Evolutionary conservation across 371 early-diverging fungal species (phyloP), one percentile per base, ranked within the genome.

Genomic region (Mucor saturninus): DNA sequence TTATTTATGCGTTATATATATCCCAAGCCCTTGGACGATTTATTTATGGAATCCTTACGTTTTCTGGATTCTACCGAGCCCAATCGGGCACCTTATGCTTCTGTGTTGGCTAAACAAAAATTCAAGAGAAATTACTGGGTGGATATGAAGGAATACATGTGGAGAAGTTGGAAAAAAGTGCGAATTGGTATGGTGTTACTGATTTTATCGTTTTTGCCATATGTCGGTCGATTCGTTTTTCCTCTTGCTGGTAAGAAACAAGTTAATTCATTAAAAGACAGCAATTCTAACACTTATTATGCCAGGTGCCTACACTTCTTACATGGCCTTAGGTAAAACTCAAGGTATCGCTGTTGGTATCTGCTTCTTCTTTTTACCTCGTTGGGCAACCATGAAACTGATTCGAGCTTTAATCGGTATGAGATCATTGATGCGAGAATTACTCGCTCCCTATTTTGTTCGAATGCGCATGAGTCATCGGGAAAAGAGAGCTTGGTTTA

Each of bases 391-490:
- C 2, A 72, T 84, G 37, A 65, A 69, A 10, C 45, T 86, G 13
- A 70, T 87, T 14, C 77, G 83, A 49, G 83, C 83, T 0, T 75
- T 87, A 66, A 84, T 85, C 65, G 83, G 81, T 30, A 85, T 85
- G 76, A 73, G 89, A 32, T 75, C 87, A 5, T 68, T 89, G 57
- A 85, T 82, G 65, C 81, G 89, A 48, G 88, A 89, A 62, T 61
- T 89, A 38, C 45, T 89, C 29, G 87, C 85, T 37, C 89, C 89
- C 14, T 89, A 89, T 65, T 87, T 89, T 74, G 76, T 75, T n/a
- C 75, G 89, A 28, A 73, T 85, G 74, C 70, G 71, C 0, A 79
- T 86, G 79, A 64, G 64, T 10, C 76, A 77, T 64, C 72, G 69
- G 45, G 83, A 82, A 59, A 83, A 78, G 63, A 77, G 76, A 13